Evolutionary conservation across 1,284 basidiomycete genomes (phyloP).

Genomic region (Malassezia restricta): DNA sequence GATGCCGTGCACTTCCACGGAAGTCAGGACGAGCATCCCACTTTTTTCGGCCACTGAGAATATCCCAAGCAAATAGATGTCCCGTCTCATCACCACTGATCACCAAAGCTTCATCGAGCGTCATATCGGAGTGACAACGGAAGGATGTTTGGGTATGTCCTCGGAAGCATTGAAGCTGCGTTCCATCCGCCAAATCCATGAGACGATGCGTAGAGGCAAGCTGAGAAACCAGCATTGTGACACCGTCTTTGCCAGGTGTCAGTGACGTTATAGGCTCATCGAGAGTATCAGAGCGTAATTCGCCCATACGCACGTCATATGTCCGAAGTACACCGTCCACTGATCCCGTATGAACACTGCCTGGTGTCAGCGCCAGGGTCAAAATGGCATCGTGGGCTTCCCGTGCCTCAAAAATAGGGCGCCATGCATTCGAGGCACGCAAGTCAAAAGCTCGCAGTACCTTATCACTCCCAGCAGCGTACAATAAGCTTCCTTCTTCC

Average conservation of each 20-base stretch:
- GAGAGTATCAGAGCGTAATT: constrained; percentile 73
- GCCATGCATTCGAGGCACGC: constrained; percentile 52
- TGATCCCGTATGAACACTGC: constrained; percentile 62
- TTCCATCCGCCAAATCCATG: constrained; percentile 71
- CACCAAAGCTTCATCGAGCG: constrained; percentile 61
- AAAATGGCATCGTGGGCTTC: constrained; percentile 75
- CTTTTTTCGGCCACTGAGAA: constrained; percentile 42
- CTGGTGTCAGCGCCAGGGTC: constrained; percentile 51
- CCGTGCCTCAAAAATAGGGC: constrained; percentile 74
- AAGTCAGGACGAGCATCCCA: constrained; percentile 37
- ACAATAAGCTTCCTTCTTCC: constrained; percentile 22
- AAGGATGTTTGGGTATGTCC: constrained; percentile 66
- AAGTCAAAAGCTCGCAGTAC: constrained; percentile 35
- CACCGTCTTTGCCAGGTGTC: constrained; percentile 60
- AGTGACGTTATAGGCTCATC: constrained; percentile 61
- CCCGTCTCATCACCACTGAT: constrained; percentile 83
- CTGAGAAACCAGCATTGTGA: constrained; percentile 67
- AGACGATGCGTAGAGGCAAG: constrained; percentile 73
- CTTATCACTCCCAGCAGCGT: constrained; percentile 29
- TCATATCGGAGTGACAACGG: constrained; percentile 69
- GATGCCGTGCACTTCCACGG: constrained; percentile 53
- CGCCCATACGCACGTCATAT: constrained; percentile 85
- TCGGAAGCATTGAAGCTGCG: constrained; percentile 69
- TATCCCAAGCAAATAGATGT: constrained; percentile 76
- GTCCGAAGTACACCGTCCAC: constrained; percentile 82